Conservation (phyloP, 2,329 filamentous ascomycete genomes). For the Fusarium proliferatum region DNA sequence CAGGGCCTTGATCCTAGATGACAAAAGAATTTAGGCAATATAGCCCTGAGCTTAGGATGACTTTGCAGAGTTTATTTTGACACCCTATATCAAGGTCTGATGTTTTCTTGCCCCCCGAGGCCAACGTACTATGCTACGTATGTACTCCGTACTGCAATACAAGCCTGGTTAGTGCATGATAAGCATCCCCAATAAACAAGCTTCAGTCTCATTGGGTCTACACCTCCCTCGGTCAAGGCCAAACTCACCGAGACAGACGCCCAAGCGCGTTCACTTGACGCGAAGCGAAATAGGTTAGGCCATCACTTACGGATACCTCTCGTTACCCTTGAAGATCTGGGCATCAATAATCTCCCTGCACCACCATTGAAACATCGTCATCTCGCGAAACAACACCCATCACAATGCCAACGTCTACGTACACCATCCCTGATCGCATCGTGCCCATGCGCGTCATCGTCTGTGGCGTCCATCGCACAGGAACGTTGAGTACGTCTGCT, state of each 20-base stretch:
- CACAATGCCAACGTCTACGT: conserved; percentile 25
- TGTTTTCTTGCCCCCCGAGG: too few relatives aligned
- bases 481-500: conserved; percentile 50
- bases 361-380: conserved; percentile 13
- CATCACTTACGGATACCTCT: neutral
- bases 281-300: conserved; percentile 29
- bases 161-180: conserved; percentile 12
- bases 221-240: conserved; percentile 2
- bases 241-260: conserved; percentile 24
- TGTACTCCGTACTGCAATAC: too few relatives aligned
- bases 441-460: conserved; percentile 56
- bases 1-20: too few relatives aligned
- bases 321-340: conserved; percentile 12
- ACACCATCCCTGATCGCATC: conserved; percentile 41
- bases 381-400: conserved; percentile 8
- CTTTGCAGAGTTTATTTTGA: too few relatives aligned
- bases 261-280: conserved; percentile 11
- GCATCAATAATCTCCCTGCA: conserved; percentile 23
- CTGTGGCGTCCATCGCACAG: conserved; percentile 53
- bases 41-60: too few relatives aligned
- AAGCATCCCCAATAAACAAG: neutral
- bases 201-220: conserved; percentile 10
- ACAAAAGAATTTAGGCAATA: too few relatives aligned
- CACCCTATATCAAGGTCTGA: too few relatives aligned
- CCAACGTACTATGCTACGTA: too few relatives aligned